Evolutionary conservation across 805 yeast genomes (phyloP), one percentile per base, ranked within the genome.

Genomic region (Pichia cabralensis): DNA sequence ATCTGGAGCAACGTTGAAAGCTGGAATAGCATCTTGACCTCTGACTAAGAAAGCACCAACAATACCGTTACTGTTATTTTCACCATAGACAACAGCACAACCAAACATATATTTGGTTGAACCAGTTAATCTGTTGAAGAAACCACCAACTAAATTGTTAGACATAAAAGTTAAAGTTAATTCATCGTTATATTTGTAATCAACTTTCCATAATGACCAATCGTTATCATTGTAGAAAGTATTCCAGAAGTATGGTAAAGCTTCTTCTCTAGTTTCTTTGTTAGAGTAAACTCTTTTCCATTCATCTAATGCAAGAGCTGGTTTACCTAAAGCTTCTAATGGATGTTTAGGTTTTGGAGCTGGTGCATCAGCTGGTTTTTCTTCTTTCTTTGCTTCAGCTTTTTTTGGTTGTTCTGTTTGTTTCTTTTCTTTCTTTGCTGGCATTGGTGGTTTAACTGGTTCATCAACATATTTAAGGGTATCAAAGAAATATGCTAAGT

Each of bases 1-100:
- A 69, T 92, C 98, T 64, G 98, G 96, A 58, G 97, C 98, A 62
- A 92, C 97, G 47, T 89, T 82, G 58, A 89, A 85, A 45, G 96
- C 98, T 62, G 96, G 95, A 38, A 52, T 73, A 58, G 52, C 66
- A 43, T 89, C 95, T 66, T 89, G 84, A 55, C 98, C 98, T 71
- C 97, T 86, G 57, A 89, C 79, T 57, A 92, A 65, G 74, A 89
- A 80, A 58, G 80, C 94, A 71, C 95, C 96, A 52, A 83, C 69
- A 60, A 89, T 88, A 71, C 96, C 97, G 69, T 89, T 89, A 80
- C 80, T 71, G 81, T 86, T 89, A 86, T 86, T 85, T 72, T 83
- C 96, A 67, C 98, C 98, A 70, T 82, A 89, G 50, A 92, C 97
- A 53, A 88, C 95, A 66, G 80, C 62, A 57, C 77, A 70, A 58